Evolutionary conservation across 495 filamentous ascomycete species (phyloP).

Genomic region (Penicillium arizonense): DNA sequence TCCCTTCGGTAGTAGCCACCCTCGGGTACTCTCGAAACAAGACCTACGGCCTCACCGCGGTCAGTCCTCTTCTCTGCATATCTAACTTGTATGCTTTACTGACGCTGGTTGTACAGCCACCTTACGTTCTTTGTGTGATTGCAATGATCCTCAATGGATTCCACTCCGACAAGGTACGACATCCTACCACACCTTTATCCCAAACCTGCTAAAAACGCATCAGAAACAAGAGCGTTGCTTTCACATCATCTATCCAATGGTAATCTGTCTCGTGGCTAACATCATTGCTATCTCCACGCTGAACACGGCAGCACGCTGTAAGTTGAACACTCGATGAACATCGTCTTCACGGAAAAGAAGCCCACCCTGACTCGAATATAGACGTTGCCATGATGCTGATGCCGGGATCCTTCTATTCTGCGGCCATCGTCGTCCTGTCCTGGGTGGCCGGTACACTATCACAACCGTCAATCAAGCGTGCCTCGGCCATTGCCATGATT

Average conservation of each 20-base stretch:
- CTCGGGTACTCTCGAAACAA: slow-evolving; percentile 7
- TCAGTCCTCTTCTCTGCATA: not conserved
- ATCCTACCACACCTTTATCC: not conserved
- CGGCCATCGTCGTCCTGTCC: slow-evolving; percentile 11
- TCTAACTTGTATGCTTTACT: not conserved
- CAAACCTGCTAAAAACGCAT: not conserved
- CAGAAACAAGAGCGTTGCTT: slow-evolving; percentile 16
- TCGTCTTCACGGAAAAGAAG: no score
- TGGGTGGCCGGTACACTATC: slow-evolving; percentile 12
- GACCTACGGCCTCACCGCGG: slow-evolving; percentile 4
- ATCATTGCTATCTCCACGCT: slow-evolving; percentile 14
- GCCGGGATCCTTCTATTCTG: slow-evolving; percentile 12
- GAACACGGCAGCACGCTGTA: slow-evolving; percentile 14
- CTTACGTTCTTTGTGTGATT: slow-evolving; percentile 6
- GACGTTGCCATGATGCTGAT: slow-evolving; percentile 17
- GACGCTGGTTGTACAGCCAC: slow-evolving; percentile 1
- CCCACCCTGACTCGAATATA: slow-evolving; percentile 1
- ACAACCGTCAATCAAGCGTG: slow-evolving; percentile 14
- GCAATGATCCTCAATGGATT: slow-evolving; percentile 13
- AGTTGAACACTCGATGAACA: not conserved
- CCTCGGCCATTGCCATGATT: slow-evolving; percentile 12
- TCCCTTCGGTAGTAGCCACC: slow-evolving; percentile 4
- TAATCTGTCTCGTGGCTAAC: slow-evolving; percentile 7
- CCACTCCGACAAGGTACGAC: slow-evolving; percentile 13
- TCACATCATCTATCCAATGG: slow-evolving; percentile 10